Conservation (phyloP, 108 stramenopile genomes). For the Pseudonitzschia pungens region DNA sequence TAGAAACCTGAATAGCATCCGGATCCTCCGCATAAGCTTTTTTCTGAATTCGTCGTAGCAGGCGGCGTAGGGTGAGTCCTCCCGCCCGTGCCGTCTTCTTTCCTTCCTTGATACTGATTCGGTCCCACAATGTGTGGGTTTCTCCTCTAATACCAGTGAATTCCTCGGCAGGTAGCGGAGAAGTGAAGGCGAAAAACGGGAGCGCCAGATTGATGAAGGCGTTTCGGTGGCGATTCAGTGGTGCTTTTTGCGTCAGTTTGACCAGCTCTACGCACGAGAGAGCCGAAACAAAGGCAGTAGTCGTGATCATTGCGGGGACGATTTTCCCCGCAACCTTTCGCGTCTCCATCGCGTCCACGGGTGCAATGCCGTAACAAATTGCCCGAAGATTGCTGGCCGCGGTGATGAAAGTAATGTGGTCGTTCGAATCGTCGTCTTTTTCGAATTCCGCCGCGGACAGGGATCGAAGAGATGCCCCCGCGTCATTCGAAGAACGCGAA, state of each 20-base stretch:
- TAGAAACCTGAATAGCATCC: constrained; percentile 53
- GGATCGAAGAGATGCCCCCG: constrained; percentile 24
- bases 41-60: constrained; percentile 59
- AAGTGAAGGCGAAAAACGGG: constrained; percentile 95
- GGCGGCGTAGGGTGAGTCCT: constrained; percentile 53
- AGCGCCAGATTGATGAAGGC: constrained; percentile 94
- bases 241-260: constrained; percentile 80
- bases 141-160: constrained; percentile 55
- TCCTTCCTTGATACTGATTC: constrained; percentile 66
- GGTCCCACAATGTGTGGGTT: constrained; percentile 93
- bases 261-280: constrained; percentile 92
- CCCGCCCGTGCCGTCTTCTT: constrained; percentile 47
- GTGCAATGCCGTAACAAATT: constrained; percentile 91
- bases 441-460: constrained; percentile 76
- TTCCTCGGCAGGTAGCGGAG: constrained; percentile 79
- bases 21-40: constrained; percentile 43
- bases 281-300: constrained; percentile 95
- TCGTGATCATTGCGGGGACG: constrained; percentile 98
- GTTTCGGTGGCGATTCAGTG: constrained; percentile 82
- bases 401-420: constrained; percentile 92
- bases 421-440: constrained; percentile 96
- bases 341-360: constrained; percentile 92
- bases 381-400: constrained; percentile 95
- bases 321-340: constrained; percentile 96
- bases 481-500: background rate